Evolutionary conservation across 805 yeast genomes (phyloP), one percentile per base, ranked within the genome.

Genomic region (Ogataea populi-albae): DNA sequence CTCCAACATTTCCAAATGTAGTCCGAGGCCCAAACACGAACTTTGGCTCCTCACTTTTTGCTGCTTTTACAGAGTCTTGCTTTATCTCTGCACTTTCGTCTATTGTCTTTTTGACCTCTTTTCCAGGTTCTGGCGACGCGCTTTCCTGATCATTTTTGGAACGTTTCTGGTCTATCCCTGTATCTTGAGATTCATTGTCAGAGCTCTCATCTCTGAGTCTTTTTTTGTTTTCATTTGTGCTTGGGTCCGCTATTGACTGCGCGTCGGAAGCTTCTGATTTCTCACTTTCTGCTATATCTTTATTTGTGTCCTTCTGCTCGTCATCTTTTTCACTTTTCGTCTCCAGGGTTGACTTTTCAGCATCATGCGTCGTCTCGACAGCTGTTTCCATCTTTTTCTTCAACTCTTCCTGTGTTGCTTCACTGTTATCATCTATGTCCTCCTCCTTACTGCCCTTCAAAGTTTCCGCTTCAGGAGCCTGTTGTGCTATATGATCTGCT

Each of bases 1-100:
- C 67, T 20, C 55, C 55, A 30, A 64, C 54, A 2, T 65, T 63
- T 8, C 79, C 79, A 52, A 77, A 76, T 17, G 66, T 50, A 0
- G 80, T 66, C 3, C 70, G 53, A 1, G 77, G 61, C 7, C 83
- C 84, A 62, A 78, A 78, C 1, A 75, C 77, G 54, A 72, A 75
- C 45, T 67, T 69, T 16, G 77, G 71, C 36, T 57, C 12, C 16
- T 18, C 37, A 11, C 17, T 16, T 18, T 30, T 18, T 23, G 23
- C 34, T 19, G 26, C 29, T 15, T 17, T 32, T 9, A 12, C 20
- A 17, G 16, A 31, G 17, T 34, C 30, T 29, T 16, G 36, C 23
- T 25, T 26, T 11, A 14, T 9, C 5, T 23, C 23, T 11, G 38
- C 40, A 3, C 23, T 20, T 11, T 36, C 37, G 3, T 31, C 23